Evolutionary conservation across 1,139 yeast genomes (phyloP).

Genomic region (Kodamaea arcana): DNA sequence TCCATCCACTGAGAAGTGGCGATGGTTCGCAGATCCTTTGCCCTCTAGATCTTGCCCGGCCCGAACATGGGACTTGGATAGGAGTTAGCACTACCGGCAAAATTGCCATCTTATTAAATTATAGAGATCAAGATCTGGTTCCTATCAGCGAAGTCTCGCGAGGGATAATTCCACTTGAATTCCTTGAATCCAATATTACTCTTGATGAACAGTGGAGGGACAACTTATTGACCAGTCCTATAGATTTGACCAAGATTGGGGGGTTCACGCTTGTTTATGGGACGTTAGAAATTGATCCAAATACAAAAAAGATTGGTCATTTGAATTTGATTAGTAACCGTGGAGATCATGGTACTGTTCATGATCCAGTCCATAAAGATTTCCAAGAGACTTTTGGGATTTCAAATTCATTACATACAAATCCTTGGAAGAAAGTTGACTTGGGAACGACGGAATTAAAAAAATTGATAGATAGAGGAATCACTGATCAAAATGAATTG

Average conservation of each 20-base stretch:
- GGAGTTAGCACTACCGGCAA: slow-evolving; percentile 64
- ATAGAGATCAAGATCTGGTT: slow-evolving; percentile 39
- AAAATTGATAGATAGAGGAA: slow-evolving; percentile 26
- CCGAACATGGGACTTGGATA: slow-evolving; percentile 89
- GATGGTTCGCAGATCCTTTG: slow-evolving; percentile 42
- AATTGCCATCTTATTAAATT: slow-evolving; percentile 74
- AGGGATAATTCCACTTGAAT: slow-evolving; percentile 65
- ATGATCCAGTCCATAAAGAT: slow-evolving; percentile 11
- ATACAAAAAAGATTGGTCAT: slow-evolving; percentile 25
- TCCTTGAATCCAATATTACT: slow-evolving; percentile 35
- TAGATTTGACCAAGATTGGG: slow-evolving; percentile 53
- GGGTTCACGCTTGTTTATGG: slow-evolving; percentile 87
- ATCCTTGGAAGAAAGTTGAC: slow-evolving; percentile 72
- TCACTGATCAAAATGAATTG: slow-evolving; percentile 34
- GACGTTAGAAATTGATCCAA: slow-evolving; percentile 27
- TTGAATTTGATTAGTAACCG: slow-evolving; percentile 51
- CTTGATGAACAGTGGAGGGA: slow-evolving; percentile 50
- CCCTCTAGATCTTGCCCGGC: slow-evolving; percentile 72
- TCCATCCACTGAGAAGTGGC: slow-evolving; percentile 31
- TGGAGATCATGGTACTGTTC: slow-evolving; percentile 38
- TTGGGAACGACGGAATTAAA: slow-evolving; percentile 47
- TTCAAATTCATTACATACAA: slow-evolving; percentile 57
- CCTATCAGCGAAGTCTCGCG: slow-evolving; percentile 52
- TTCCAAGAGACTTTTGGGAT: slow-evolving; percentile 38
- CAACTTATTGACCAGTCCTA: slow-evolving; percentile 18